Conservation (phyloP, 2,329 filamentous ascomycete species). For the Neopestalotiopsis sp. region DNA sequence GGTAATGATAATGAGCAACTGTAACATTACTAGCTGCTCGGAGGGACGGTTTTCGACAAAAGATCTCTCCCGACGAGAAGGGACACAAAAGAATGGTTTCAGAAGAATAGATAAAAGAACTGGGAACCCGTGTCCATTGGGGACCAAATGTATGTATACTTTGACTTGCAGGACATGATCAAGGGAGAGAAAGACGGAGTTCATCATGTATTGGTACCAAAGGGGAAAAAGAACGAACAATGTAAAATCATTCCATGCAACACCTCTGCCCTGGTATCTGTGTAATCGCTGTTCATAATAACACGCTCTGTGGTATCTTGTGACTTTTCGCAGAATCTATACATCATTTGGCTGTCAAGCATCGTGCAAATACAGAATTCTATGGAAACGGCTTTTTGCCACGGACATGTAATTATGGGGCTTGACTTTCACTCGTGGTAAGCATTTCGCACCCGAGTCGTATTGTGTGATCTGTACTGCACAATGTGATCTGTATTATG, state of each 20-base stretch:
- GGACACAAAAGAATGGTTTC: not conserved
- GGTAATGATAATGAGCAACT: slow-evolving; percentile 11
- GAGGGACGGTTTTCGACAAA: too few species aligned
- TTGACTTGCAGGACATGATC: not conserved
- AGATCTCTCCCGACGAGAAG: not conserved
- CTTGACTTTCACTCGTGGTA: not conserved
- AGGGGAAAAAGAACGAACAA: not conserved
- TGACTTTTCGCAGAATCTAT: too few species aligned
- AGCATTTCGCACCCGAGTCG: not conserved
- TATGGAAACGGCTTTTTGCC: not conserved
- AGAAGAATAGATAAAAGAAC: slow-evolving; percentile 3
- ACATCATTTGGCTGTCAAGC: too few species aligned
- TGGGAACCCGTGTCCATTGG: not conserved
- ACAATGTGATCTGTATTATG: not conserved
- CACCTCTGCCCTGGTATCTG: too few species aligned
- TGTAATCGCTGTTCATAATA: too few species aligned
- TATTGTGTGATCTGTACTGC: not conserved
- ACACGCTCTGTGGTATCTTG: too few species aligned
- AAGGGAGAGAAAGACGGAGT: not conserved
- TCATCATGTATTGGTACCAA: not conserved
- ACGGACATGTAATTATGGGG: not conserved
- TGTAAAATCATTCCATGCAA: too few species aligned
- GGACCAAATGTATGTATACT: not conserved
- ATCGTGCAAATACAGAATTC: too few species aligned
- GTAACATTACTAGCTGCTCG: not conserved